Percentiles rank a stretch among this genome's conserved stretches.
phyloP scores from a whole-genome alignment of 257 asterid genomes.

The Przewalskia tangutica region DNA sequence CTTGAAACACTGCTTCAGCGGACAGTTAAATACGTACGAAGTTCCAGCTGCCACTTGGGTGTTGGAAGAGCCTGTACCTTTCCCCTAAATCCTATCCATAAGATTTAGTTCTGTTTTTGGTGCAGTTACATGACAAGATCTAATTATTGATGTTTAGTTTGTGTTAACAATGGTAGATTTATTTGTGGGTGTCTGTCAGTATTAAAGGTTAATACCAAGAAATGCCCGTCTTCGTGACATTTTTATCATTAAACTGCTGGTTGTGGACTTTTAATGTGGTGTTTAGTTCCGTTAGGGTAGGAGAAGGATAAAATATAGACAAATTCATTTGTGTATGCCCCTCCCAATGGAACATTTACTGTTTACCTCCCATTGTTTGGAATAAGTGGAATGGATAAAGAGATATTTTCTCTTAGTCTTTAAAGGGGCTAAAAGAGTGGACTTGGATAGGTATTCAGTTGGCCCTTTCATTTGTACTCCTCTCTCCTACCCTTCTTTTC shows the following conservation, averaged over 20 bases:
- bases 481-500: too few species aligned
- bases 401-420: too few species aligned
- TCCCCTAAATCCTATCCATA: not conserved
- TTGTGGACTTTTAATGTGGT: not conserved
- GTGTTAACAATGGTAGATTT: not conserved
- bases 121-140: not conserved
- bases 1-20: not conserved
- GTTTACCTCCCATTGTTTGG: not conserved
- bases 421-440: too few species aligned
- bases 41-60: not conserved
- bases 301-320: not conserved
- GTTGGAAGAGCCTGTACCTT: not conserved
- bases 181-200: not conserved
- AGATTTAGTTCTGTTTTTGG: not conserved
- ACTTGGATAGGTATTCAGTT: too few species aligned
- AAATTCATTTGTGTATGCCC: not conserved
- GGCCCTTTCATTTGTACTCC: too few species aligned
- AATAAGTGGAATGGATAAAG: not conserved
- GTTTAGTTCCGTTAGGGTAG: not conserved
- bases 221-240: not conserved
- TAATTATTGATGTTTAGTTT: not conserved
- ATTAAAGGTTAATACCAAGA: not conserved
- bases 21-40: not conserved
- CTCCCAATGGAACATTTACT: not conserved
- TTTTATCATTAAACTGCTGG: not conserved